Base-by-base conservation (phyloP, 371 early-diverging fungal species). In the Syncephalis plumigaleata region DNA sequence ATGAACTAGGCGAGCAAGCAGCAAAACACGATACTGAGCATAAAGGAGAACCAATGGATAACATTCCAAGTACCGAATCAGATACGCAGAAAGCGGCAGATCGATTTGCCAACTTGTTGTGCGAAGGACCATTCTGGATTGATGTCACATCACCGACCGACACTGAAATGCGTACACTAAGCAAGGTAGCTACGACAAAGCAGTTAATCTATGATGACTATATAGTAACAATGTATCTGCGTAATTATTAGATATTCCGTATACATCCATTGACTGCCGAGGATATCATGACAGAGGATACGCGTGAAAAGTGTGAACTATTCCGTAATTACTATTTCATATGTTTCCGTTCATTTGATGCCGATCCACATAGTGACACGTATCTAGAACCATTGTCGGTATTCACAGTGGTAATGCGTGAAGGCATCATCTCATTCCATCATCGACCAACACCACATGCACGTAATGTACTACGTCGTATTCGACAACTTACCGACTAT, bases 291-390 rank as follows among this genome's bases (percentile, higher is more conserved):
- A 31, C 81, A 20, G 79, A 91, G 52, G 96, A 93, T 52, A 78
- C 74, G 1, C 70, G 93, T 1, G 94, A 92, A 56, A 95, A 95
- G 55, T 87, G 87, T 56, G 96, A 95, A 58, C 69, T 84, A 47
- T 91, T 90, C 52, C 70, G 74, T 18, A 75, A 83, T 54, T 95
- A 95, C 67, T 86, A 86, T 66, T 93, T 93, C 68, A 77, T 91
- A 21, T 77, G 81, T 56, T 85, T 89, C 51, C 75, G 87, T 25
- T 70, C 79, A 15, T 79, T 84, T 52, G 79, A 83, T 43, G 68
- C 68, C 36, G 75, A 85, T 47, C 67, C 71, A 8, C 63, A 73
- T 64, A 81, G 79, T 50, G 61, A 67, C 11, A 68, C 65, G 36
- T 90, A 83, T 49, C 58, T 91, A 52, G 71, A 77, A 39, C 79